These are phyloP conservation scores for Insectozyma bohioensis DNA, from an alignment of 1,139 yeast species.

Conservation along the genomic window DNA sequence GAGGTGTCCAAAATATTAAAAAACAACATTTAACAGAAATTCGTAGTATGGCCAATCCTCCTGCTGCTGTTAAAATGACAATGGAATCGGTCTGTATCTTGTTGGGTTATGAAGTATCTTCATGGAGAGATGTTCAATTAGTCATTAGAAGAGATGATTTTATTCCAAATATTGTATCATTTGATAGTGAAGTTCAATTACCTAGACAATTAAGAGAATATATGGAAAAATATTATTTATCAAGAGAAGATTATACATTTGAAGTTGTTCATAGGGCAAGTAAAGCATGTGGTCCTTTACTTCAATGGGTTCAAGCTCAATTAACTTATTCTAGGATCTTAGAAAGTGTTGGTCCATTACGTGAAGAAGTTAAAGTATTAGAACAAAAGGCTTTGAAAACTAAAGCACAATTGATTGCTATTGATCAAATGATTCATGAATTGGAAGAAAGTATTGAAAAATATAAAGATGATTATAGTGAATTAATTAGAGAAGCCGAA, in stretches of 20 bases:
- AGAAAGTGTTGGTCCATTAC: constrained; percentile 72
- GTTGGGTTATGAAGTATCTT: constrained; percentile 64
- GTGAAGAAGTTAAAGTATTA: constrained; percentile 59
- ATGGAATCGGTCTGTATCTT: constrained; percentile 86
- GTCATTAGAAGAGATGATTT: constrained; percentile 84
- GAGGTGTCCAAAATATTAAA: constrained; percentile 86
- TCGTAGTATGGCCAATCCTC: constrained; percentile 89
- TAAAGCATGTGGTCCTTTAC: constrained; percentile 91
- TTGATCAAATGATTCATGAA: constrained; percentile 79
- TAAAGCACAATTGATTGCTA: constrained; percentile 67
- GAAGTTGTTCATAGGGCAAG: constrained; percentile 86
- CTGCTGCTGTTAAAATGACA: constrained; percentile 80
- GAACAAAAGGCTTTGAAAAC: constrained; percentile 65
- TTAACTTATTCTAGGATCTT: constrained; percentile 67
- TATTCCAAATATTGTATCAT: constrained; percentile 77
- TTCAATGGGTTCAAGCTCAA: constrained; percentile 91
- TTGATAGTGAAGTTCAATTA: constrained; percentile 63
- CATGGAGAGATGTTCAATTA: constrained; percentile 86
- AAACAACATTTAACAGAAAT: constrained; percentile 90
- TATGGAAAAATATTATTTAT: constrained; percentile 62
- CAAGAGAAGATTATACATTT: constrained; percentile 63
- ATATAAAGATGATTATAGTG: constrained; percentile 70
- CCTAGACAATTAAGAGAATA: constrained; percentile 49
- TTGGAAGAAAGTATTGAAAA: constrained; percentile 65
- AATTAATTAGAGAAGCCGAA: constrained; percentile 76